These are phyloP conservation scores for Artemisia tridentata DNA, from an alignment of 129 eudicot genomes.

Conservation along the genomic window DNA sequence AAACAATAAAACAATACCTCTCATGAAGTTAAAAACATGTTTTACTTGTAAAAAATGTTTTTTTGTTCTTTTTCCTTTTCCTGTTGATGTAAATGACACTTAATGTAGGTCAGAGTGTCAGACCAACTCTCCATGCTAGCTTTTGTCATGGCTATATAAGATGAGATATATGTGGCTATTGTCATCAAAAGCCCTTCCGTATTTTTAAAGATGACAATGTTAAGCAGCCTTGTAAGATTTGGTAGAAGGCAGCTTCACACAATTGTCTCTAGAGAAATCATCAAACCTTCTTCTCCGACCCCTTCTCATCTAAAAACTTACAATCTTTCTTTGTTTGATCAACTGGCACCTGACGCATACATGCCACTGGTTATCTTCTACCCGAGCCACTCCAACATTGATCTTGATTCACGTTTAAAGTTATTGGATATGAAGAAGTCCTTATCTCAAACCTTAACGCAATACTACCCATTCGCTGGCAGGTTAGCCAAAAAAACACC, in stretches of 20 bases:
- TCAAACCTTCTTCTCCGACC: too few relatives aligned
- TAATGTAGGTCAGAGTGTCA: too few relatives aligned
- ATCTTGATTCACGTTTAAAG: background rate
- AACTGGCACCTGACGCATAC: background rate
- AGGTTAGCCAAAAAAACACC: background rate
- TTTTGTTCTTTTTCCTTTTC: too few relatives aligned
- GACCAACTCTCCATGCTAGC: too few relatives aligned
- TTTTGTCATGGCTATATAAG: background rate
- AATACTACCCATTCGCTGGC: slow-evolving; percentile 31
- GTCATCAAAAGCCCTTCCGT: background rate
- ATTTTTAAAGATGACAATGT: background rate
- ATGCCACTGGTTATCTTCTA: slow-evolving; percentile 8
- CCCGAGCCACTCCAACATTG: background rate
- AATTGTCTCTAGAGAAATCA: too few relatives aligned
- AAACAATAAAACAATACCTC: too few relatives aligned
- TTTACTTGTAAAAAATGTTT: too few relatives aligned
- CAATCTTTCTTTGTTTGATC: slow-evolving; percentile 13
- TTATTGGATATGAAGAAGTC: slow-evolving; percentile 3
- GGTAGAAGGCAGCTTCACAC: too few relatives aligned
- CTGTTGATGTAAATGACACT: too few relatives aligned
- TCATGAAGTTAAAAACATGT: too few relatives aligned
- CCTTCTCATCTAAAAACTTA: too few relatives aligned
- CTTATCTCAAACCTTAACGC: slow-evolving; percentile 21
- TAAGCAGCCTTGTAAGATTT: background rate
- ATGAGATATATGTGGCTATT: background rate